Base-by-base conservation (phyloP, 2,329 filamentous ascomycete genomes). In the Pseudogymnoascus sp. region DNA sequence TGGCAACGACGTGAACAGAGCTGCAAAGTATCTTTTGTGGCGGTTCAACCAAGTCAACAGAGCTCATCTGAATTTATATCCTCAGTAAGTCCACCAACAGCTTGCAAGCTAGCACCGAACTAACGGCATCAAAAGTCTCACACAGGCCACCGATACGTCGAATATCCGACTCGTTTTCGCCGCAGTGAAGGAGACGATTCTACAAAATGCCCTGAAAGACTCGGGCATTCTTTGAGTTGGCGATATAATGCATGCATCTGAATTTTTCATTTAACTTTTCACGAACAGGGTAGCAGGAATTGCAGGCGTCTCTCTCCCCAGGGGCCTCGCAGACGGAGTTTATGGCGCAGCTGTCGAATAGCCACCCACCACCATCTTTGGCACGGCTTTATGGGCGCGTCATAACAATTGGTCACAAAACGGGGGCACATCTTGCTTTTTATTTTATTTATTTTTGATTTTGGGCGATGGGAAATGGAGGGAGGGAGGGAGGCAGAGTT, bases 11-110 rank as follows among this genome's bases (percentile, higher is more conserved):
- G 92, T 97, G 72, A 97, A 97, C 75, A 91, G 96, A 74, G 94
- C 94, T 4, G 94, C 94, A 63, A 99, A 99, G 75, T 99, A 99
- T 73, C 82, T 99, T 31, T 82, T 99, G 7, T 99, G 94, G 94
- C 87, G 94, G 71, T 99, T 99, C 76, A 99, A 97, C 71, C 94
- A 99, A 77, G 94, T 99, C 67, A 99, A 99, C 74, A 83, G 94
- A 65, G 93, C 92, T 60, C 93, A 97, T 76, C 81, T 99, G 50
- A 97, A 97, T 73, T 81, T 99, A 62, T 99, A 97, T 75, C 94
- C 94, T 74, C 94, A 99, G 94, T 96, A 84, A 78, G 91, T 84
- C 25, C 18, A 62, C 44, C 47, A 38, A 28, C 6, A 64, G 70
- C 64, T 12, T 38, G n/a, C n/a, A 33, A 31, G 5, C 50, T 14